These are phyloP conservation scores for Lonicera japonica DNA, from an alignment of 129 eudicot species.

Conservation along the genomic window DNA sequence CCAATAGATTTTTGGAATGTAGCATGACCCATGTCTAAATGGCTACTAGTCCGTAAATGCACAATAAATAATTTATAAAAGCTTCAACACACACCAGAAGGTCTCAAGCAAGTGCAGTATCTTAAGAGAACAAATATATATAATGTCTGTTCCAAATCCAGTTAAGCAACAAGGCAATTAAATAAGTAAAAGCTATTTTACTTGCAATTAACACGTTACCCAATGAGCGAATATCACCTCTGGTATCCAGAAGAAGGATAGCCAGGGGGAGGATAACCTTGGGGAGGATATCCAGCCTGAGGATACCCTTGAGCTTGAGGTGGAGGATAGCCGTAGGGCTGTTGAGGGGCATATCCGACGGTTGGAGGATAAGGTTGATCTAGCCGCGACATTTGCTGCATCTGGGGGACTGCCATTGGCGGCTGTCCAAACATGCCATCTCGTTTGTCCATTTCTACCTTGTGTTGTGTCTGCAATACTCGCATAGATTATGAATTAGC, in stretches of 20 bases:
- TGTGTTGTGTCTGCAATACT: conserved; percentile 84
- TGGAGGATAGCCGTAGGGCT: conserved; percentile 58
- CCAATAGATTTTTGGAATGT: too few relatives aligned
- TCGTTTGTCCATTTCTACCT: conserved; percentile 98
- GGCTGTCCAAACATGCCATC: conserved; percentile 86
- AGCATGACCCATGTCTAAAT: too few relatives aligned
- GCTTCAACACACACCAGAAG: conserved; percentile 7
- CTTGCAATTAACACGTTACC: conserved; percentile 8
- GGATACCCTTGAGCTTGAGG: conserved; percentile 57
- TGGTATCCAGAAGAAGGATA: conserved; percentile 55
- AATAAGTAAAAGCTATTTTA: not conserved
- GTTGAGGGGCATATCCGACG: conserved; percentile 73
- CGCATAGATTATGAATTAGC: not conserved
- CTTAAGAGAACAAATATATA: conserved; percentile 3
- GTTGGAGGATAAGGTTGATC: conserved; percentile 87
- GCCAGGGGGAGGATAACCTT: conserved; percentile 62
- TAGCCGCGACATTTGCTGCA: conserved; percentile 89
- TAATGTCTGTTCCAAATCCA: not conserved
- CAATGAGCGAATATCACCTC: conserved; percentile 24
- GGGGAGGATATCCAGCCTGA: conserved; percentile 51
- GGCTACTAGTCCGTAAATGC: too few relatives aligned
- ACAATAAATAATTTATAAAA: not conserved
- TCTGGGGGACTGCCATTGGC: conserved; percentile 79
- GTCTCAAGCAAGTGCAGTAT: conserved; percentile 5
- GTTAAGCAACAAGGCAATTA: not conserved